Percentiles rank a stretch among this genome's conserved stretches.
Evolutionary conservation across 2,329 filamentous ascomycete species (phyloP).

Genomic region (Corinectria fuckeliana): DNA sequence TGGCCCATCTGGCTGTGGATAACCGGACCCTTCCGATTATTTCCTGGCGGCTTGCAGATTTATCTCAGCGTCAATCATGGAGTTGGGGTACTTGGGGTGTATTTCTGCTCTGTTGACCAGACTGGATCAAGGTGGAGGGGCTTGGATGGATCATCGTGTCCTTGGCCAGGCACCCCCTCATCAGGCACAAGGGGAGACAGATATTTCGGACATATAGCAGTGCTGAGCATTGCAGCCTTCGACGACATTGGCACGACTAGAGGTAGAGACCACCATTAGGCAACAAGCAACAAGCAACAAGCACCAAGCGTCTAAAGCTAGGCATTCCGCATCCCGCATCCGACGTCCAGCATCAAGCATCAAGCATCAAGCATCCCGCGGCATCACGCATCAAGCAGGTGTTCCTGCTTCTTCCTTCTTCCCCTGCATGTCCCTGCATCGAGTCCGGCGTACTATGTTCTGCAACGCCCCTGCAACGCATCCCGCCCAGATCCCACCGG

Average conservation of each 20-base stretch:
- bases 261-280: not conserved
- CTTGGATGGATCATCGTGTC: not conserved
- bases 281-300: not conserved
- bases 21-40: slow-evolving; percentile 11
- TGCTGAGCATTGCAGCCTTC: not conserved
- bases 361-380: not conserved
- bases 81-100: not conserved
- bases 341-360: not conserved
- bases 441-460: not conserved
- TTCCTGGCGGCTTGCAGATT: slow-evolving; percentile 15
- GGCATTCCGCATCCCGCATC: not conserved
- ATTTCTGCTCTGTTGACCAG: slow-evolving; percentile 4
- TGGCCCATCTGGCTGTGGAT: slow-evolving; percentile 15
- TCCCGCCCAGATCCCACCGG: slow-evolving; percentile 22
- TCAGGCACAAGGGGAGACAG: slow-evolving; percentile 9
- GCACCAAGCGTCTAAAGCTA: not conserved
- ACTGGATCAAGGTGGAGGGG: slow-evolving; percentile 9
- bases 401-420: slow-evolving; percentile 26
- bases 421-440: slow-evolving; percentile 32
- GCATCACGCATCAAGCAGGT: slow-evolving; percentile 7
- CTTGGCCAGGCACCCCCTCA: not conserved
- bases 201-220: slow-evolving; percentile 15
- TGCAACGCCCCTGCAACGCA: slow-evolving; percentile 2
- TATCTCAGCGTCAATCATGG: not conserved
- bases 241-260: not conserved